Evolutionary conservation across 2,329 filamentous ascomycete genomes (phyloP).

Genomic region (Cordyceps tenuipes): DNA sequence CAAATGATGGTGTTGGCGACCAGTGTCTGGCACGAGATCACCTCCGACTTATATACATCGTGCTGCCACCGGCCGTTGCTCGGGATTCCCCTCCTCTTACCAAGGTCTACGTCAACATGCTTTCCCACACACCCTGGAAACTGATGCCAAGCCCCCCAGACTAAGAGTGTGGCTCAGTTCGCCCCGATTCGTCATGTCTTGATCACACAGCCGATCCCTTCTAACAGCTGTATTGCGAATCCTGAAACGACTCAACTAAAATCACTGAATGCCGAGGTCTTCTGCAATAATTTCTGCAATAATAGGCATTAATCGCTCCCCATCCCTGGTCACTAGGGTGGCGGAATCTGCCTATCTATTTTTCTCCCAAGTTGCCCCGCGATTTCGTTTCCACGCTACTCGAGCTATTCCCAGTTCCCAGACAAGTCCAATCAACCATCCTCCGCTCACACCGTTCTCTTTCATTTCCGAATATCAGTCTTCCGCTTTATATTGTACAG

Average conservation of each 20-base stretch:
- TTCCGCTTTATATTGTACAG: conserved; percentile 6
- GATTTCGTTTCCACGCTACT: not conserved
- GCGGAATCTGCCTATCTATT: not conserved
- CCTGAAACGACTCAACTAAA: not conserved
- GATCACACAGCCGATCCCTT: not conserved
- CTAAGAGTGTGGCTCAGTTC: not conserved
- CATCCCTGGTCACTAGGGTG: not conserved
- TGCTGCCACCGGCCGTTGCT: not conserved
- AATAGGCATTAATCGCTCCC: not conserved
- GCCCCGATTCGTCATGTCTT: not conserved
- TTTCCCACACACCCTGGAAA: not conserved
- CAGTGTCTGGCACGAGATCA: not conserved
- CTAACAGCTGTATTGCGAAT: not conserved
- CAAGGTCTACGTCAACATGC: not conserved
- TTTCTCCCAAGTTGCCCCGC: not conserved
- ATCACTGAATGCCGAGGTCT: not conserved
- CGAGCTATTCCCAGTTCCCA: not conserved
- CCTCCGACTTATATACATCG: not conserved
- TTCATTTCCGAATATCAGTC: not conserved
- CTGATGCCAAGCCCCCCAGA: not conserved
- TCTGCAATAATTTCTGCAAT: not conserved
- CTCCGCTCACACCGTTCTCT: not conserved
- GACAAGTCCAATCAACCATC: not conserved
- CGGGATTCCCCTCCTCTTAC: not conserved
- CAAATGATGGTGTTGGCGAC: not conserved